Evolutionary conservation across 148 eudicot species (phyloP), one percentile per base, ranked within the genome.

Genomic region (Rhododendron ferrugineum): DNA sequence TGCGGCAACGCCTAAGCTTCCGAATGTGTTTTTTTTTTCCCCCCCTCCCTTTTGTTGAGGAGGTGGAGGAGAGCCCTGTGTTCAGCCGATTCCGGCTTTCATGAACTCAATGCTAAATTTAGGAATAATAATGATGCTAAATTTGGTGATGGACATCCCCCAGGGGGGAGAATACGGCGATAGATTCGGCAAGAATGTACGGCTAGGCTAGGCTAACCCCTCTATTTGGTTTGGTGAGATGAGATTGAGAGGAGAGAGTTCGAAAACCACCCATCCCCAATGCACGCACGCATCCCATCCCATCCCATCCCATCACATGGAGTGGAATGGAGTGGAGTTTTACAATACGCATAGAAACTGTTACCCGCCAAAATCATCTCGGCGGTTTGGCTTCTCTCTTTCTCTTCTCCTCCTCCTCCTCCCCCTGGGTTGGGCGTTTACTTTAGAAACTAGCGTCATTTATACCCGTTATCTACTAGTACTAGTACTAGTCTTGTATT

Each of bases 131-230:
- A 49, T 14, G n/a, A 42, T 50, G 37, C 82, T 79, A 79, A 79
- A 79, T 50, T 49, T 79, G 37, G 40, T n/a, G 62, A 79, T 30
- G 23, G 62, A 50, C 82, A 79, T 79, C 30, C 40, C 58, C 6
- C 11, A 9, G 8, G 72, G 54, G 9, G 14, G 34, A 40, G 23
- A 3, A 23, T 30, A 1, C 62, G 52, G 62, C 82, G 37, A 30
- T 32, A 11, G 62, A 11, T 28, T 30, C 82, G 82, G 56, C 62
- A 34, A 5, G 30, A 15, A 79, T 50, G 60, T 28, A 32, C 32
- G 82, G 82, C 32, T 54, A 44, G 82, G 82, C 32, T 54, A 44
- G 64, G 15, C 72, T 26, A 66, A 66, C 40, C 75, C 52, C 80
- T 76, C 30, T 40, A 37, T 15, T 8, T 20, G 46, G 22, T 52